Conservation (phyloP, 2,329 filamentous ascomycete species). For the Ophiocordyceps camponoti-floridani region DNA sequence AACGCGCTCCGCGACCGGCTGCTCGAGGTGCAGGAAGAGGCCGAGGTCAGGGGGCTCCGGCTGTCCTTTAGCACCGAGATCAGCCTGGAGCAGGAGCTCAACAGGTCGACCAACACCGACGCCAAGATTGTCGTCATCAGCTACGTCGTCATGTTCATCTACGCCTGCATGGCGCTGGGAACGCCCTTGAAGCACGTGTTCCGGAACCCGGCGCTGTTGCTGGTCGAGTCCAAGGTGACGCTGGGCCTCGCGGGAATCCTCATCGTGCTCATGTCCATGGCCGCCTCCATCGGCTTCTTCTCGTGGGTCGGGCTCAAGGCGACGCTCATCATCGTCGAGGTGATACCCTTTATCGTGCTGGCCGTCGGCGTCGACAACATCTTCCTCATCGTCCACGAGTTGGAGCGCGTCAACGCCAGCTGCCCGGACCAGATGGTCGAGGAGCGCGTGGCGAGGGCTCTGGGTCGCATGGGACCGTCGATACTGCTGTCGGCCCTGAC, state of each 20-base stretch:
- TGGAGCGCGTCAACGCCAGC: constrained; percentile 83
- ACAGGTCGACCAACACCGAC: constrained; percentile 96
- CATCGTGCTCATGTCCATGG: constrained; percentile 95
- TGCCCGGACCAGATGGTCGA: constrained; percentile 80
- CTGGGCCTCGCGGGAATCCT: constrained; percentile 86
- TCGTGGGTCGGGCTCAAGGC: constrained; percentile 85
- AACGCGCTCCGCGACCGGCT: constrained; percentile 56
- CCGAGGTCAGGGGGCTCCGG: constrained; percentile 56
- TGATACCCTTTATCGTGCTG: constrained; percentile 92
- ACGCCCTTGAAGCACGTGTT: constrained; percentile 67
- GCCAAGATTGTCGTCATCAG: constrained; percentile 93
- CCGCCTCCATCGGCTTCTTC: constrained; percentile 85
- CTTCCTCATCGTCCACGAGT: constrained; percentile 95
- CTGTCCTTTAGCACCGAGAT: constrained; percentile 92
- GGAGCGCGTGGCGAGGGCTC: constrained; percentile 65
- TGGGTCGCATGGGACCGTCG: constrained; percentile 94
- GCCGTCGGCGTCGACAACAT: constrained; percentile 98
- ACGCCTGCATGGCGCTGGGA: constrained; percentile 81
- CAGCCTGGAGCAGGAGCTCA: constrained; percentile 86
- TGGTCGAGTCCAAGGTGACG: constrained; percentile 94
- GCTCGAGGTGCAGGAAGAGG: constrained; percentile 65
- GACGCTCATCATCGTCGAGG: constrained; percentile 93
- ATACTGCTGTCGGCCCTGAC: constrained; percentile 91
- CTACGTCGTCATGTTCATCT: constrained; percentile 98
- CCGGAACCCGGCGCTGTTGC: constrained; percentile 61